A percentile compares a stretch with the other conserved stretches of the same genome.
Evolutionary conservation across 345 rosid species (phyloP).

Genomic region (Barbarea vulgaris): DNA sequence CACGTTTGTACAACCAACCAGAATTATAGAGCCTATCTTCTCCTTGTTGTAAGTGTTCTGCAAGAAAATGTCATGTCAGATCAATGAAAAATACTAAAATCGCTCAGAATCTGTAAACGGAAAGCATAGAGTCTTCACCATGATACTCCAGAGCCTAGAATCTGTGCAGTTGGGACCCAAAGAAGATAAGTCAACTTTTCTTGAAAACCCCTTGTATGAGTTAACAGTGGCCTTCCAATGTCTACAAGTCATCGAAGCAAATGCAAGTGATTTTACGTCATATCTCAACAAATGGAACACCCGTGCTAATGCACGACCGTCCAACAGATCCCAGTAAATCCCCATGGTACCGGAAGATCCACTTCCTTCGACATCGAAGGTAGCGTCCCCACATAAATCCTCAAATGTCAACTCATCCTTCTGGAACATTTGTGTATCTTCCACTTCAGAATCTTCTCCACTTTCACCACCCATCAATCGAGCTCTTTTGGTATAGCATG

Average conservation of each 20-base stretch:
- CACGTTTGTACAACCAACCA: constrained; percentile 78
- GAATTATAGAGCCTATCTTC: constrained; percentile 68
- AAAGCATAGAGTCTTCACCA: constrained; percentile 57
- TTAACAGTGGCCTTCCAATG: constrained; percentile 84
- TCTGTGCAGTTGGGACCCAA: constrained; percentile 79
- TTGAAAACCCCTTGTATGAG: constrained; percentile 75
- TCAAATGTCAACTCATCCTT: constrained; percentile 69
- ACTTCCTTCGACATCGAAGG: constrained; percentile 53
- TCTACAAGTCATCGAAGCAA: constrained; percentile 89
- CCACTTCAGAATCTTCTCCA: constrained; percentile 64
- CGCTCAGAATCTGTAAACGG: constrained; percentile 12
- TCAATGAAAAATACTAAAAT: constrained; percentile 10
- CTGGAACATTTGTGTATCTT: constrained; percentile 52
- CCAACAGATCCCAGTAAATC: constrained; percentile 80
- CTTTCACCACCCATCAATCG: constrained; percentile 66
- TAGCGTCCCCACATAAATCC: constrained; percentile 66
- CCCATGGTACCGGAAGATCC: constrained; percentile 42
- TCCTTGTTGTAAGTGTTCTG: constrained; percentile 82
- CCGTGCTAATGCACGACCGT: constrained; percentile 73
- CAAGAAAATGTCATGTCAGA: constrained; percentile 48
- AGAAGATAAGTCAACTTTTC: constrained; percentile 77
- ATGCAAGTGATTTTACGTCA: constrained; percentile 71
- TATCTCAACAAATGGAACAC: constrained; percentile 83
- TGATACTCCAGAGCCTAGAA: constrained; percentile 53
- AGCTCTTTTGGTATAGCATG: constrained; percentile 74